Percentiles rank a stretch among this genome's conserved stretches.
phyloP scores from a whole-genome alignment of 2,329 filamentous ascomycete genomes.

The Pleoardoris graminearum region DNA sequence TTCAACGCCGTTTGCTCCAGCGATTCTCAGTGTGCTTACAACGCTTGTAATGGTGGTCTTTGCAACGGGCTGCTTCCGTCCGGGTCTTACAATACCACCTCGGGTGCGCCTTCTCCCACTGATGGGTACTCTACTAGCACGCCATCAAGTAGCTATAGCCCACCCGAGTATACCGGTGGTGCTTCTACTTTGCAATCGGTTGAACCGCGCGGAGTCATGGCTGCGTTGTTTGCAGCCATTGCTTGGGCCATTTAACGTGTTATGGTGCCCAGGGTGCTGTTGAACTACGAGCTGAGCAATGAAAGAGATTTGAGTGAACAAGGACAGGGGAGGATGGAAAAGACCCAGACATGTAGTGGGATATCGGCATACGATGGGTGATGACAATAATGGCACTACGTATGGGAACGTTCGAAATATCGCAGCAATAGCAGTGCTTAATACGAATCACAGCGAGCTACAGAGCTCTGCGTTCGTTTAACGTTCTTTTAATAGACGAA shows the following conservation, averaged over 20 bases:
- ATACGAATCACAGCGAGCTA: too few relatives aligned
- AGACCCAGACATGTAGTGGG: too few relatives aligned
- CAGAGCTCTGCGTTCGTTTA: too few relatives aligned
- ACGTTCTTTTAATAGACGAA: too few relatives aligned
- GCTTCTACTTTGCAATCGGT: constrained; percentile 6
- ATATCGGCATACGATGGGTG: too few relatives aligned
- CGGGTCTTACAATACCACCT: constrained; percentile 12
- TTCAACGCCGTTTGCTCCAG: constrained; percentile 21
- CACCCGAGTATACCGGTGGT: constrained; percentile 23
- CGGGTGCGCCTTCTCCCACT: constrained; percentile 7
- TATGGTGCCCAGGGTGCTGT: too few relatives aligned
- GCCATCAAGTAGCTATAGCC: constrained; percentile 2
- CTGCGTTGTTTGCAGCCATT: not conserved
- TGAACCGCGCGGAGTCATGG: not conserved
- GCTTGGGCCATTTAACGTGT: constrained; percentile 2
- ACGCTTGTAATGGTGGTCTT: constrained; percentile 20
- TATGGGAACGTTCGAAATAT: too few relatives aligned
- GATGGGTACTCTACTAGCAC: constrained; percentile 6
- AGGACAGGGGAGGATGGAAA: too few relatives aligned
- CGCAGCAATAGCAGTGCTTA: too few relatives aligned
- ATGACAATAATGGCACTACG: too few relatives aligned
- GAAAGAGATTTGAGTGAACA: too few relatives aligned
- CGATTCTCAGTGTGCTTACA: constrained; percentile 22
- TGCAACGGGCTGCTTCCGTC: constrained; percentile 19
- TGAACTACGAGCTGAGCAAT: too few relatives aligned